Conservation (phyloP, 2,329 filamentous ascomycete species). For the Cryphonectria naterciae region DNA sequence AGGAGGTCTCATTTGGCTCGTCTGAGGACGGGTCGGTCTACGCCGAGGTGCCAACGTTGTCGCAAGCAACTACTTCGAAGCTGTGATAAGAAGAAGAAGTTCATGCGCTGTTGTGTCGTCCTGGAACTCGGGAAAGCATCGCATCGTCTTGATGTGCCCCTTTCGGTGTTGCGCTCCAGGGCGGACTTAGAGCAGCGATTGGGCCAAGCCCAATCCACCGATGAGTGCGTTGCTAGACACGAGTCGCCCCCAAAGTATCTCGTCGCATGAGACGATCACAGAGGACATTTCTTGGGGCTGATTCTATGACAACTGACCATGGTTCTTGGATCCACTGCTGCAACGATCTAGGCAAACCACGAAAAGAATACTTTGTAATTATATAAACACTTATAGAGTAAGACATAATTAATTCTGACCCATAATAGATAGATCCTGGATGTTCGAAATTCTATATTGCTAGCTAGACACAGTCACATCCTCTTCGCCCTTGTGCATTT, state of each 20-base stretch:
- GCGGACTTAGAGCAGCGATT: neutral
- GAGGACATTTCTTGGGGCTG: neutral
- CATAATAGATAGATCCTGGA: neutral
- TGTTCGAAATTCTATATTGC: neutral
- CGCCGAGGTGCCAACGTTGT: conserved; percentile 15
- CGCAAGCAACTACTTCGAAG: conserved; percentile 4
- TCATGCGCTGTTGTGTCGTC: neutral
- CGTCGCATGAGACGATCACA: neutral
- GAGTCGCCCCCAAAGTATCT: neutral
- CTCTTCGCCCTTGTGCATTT: no score
- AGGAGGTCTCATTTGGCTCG: conserved; percentile 65
- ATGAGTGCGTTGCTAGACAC: neutral
- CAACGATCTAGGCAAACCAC: no score
- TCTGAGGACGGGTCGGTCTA: conserved; percentile 16
- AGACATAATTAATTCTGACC: neutral
- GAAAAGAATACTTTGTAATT: neutral
- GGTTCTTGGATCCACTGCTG: neutral
- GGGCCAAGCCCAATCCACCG: neutral
- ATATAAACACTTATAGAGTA: neutral
- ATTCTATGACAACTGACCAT: neutral
- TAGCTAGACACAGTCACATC: neutral
- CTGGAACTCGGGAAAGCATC: neutral
- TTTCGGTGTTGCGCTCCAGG: neutral
- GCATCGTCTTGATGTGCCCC: neutral
- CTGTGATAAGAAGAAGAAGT: neutral